Evolutionary conservation across 1,284 basidiomycete species (phyloP).

Genomic region (Coniophora puteana): DNA sequence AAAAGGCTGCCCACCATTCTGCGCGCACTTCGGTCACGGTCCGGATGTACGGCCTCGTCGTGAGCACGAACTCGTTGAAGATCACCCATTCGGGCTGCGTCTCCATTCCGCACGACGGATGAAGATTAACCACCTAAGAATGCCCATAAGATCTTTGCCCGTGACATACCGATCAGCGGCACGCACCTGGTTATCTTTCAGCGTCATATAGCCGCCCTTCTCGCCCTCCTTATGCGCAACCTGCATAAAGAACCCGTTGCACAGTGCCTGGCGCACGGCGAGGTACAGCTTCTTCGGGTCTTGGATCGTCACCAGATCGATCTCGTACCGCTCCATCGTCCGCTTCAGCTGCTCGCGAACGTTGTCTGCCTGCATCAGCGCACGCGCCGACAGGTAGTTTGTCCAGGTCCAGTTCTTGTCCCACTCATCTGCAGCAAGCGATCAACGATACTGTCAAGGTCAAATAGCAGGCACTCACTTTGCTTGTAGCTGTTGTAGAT

Average conservation of each 20-base stretch:
- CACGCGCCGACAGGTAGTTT: constrained; percentile 85
- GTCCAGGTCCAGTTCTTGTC: constrained; percentile 93
- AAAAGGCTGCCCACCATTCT: constrained; percentile 67
- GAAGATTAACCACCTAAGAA: constrained; percentile 89
- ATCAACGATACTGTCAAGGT: too few species aligned
- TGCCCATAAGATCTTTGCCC: constrained; percentile 1
- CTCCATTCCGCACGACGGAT: constrained; percentile 91
- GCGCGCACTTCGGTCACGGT: constrained; percentile 87
- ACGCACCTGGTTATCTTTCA: constrained; percentile 89
- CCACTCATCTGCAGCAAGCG: constrained; percentile 62
- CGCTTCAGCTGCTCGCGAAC: constrained; percentile 91
- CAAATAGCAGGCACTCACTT: constrained; percentile 57
- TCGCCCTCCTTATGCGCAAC: constrained; percentile 95
- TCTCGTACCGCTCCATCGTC: constrained; percentile 90
- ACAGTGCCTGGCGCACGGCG: constrained; percentile 83
- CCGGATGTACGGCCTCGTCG: constrained; percentile 86
- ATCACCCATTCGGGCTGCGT: constrained; percentile 96
- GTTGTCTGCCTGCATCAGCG: constrained; percentile 91
- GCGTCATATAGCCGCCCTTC: constrained; percentile 81
- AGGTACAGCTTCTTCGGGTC: constrained; percentile 80
- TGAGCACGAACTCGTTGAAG: constrained; percentile 98
- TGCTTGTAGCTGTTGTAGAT: constrained; percentile 92
- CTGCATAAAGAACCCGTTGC: constrained; percentile 98
- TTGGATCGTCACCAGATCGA: constrained; percentile 76
- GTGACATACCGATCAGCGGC: neutral